phyloP scores from a whole-genome alignment of 192 early-diverging fungal genomes.

The Backusella westeae region DNA sequence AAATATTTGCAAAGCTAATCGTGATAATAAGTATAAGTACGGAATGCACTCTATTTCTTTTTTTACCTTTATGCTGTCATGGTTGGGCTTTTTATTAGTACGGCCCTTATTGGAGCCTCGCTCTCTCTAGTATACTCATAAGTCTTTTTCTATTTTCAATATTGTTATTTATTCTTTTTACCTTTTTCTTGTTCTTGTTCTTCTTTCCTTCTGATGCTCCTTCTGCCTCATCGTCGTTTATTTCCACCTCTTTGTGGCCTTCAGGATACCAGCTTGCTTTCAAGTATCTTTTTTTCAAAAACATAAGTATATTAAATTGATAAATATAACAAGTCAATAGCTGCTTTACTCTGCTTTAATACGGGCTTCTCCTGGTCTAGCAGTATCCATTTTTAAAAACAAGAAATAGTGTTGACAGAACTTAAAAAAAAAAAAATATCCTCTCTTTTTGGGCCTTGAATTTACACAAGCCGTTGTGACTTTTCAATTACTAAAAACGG shows the following conservation, averaged over 20 bases:
- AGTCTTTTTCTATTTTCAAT: background rate
- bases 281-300: background rate
- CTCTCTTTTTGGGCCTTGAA: too few relatives aligned
- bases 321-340: background rate
- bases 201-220: background rate
- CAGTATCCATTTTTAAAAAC: background rate
- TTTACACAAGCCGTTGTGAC: too few relatives aligned
- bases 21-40: background rate
- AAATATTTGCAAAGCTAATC: slow-evolving; percentile 50
- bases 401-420: background rate
- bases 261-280: slow-evolving; percentile 10
- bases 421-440: background rate
- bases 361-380: slow-evolving; percentile 11
- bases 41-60: too few relatives aligned
- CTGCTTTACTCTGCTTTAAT: slow-evolving; percentile 21
- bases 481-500: too few relatives aligned
- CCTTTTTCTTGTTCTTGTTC: background rate
- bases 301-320: background rate
- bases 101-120: slow-evolving; percentile 25
- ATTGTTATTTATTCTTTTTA: background rate
- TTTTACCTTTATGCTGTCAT: slow-evolving; percentile 24
- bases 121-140: background rate
- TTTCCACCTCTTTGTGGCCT: background rate
- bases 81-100: slow-evolving; percentile 14
- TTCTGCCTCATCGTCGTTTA: slow-evolving; percentile 9